Evolutionary conservation across 2,329 filamentous ascomycete genomes (phyloP).

Genomic region (Penicillium fuscoglaucum): DNA sequence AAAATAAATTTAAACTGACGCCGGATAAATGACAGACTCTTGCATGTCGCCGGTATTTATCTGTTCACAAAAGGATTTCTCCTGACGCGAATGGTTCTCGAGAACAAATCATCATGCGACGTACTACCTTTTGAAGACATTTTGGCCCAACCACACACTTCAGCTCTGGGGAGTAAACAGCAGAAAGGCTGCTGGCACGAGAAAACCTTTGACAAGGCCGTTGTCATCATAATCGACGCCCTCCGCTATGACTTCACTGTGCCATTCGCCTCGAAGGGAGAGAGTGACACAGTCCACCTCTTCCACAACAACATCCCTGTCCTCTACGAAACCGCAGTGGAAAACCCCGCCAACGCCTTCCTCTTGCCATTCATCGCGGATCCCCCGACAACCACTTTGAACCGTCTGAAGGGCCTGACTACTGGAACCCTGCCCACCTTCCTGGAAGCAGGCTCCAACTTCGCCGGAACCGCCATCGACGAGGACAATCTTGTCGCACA

Average conservation of each 20-base stretch:
- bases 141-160: slow-evolving; percentile 20
- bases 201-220: slow-evolving; percentile 86
- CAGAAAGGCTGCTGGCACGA: slow-evolving; percentile 90
- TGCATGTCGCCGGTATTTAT: slow-evolving; percentile 80
- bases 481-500: slow-evolving; percentile 79
- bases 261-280: slow-evolving; percentile 60
- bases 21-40: slow-evolving; percentile 47
- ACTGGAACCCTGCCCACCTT: slow-evolving; percentile 95
- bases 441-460: slow-evolving; percentile 90
- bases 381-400: slow-evolving; percentile 88
- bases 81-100: slow-evolving; percentile 77
- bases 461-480: slow-evolving; percentile 90
- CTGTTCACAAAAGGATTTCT: slow-evolving; percentile 96
- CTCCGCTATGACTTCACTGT: slow-evolving; percentile 96
- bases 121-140: slow-evolving; percentile 63
- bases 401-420: slow-evolving; percentile 88
- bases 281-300: slow-evolving; percentile 53
- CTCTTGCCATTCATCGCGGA: slow-evolving; percentile 95
- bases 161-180: slow-evolving; percentile 26
- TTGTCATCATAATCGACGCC: slow-evolving; percentile 88
- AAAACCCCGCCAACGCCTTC: slow-evolving; percentile 78
- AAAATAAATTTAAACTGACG: slow-evolving; percentile 7
- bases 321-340: slow-evolving; percentile 76
- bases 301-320: slow-evolving; percentile 90
- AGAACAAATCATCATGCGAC: slow-evolving; percentile 71